phyloP scores from a whole-genome alignment of 257 asterid genomes.

The Vinca minor region DNA sequence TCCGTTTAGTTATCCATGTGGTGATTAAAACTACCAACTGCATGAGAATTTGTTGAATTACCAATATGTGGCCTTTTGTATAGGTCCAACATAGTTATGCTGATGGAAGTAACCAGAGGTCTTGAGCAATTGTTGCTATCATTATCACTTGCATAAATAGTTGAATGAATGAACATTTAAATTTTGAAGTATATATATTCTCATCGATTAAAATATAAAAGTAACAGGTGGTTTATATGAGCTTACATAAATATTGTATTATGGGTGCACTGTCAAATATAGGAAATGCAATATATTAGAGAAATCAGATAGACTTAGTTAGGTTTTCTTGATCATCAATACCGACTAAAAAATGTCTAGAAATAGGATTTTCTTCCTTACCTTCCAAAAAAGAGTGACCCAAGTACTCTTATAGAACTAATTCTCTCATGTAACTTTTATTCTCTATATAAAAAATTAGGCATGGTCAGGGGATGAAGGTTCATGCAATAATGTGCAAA shows the following conservation, averaged over 20 bases:
- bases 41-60: not conserved
- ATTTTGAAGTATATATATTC: too few species aligned
- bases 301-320: not conserved
- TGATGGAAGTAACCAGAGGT: not conserved
- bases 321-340: too few species aligned
- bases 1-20: not conserved
- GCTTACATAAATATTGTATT: not conserved
- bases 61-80: not conserved
- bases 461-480: too few species aligned
- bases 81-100: not conserved
- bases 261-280: not conserved
- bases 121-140: not conserved
- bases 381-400: not conserved
- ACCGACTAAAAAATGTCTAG: too few species aligned
- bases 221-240: not conserved
- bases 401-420: not conserved
- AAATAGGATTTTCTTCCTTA: too few species aligned
- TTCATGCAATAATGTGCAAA: too few species aligned
- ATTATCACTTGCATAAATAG: not conserved
- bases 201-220: too few species aligned
- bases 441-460: too few species aligned
- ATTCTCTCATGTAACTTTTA: too few species aligned
- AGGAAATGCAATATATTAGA: not conserved
- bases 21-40: too few species aligned
- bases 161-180: not conserved